Conservation (phyloP, 768 basidiomycete species). For the Rhizopogon vesiculosus region DNA sequence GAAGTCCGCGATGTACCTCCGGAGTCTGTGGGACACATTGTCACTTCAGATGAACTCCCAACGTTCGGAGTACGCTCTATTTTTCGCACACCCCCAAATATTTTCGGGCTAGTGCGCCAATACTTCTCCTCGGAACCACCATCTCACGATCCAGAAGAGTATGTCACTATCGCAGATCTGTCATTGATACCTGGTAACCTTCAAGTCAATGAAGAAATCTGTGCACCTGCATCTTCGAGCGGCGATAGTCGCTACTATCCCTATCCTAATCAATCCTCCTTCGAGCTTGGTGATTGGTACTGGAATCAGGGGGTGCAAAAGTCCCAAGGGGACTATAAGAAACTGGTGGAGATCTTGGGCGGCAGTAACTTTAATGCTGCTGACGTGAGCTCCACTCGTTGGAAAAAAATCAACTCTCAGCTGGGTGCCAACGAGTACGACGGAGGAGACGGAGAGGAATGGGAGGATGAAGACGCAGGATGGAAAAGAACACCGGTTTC, state of each 20-base stretch:
- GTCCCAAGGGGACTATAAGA: conserved; percentile 6
- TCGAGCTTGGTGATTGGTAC: conserved; percentile 20
- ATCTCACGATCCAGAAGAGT: too few species aligned
- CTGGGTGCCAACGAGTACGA: conserved; percentile 4
- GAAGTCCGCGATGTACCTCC: too few species aligned
- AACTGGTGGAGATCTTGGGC: conserved; percentile 11
- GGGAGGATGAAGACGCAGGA: not conserved
- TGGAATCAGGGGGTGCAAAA: conserved; percentile 14
- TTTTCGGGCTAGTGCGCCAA: too few species aligned
- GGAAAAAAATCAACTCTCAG: conserved; percentile 6
- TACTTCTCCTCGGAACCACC: too few species aligned
- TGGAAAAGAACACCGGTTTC: conserved; percentile 1
- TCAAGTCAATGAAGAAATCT: too few species aligned
- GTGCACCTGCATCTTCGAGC: too few species aligned
- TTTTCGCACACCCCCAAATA: too few species aligned
- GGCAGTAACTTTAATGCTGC: conserved; percentile 7
- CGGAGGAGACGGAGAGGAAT: not conserved
- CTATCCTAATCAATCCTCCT: conserved; percentile 18
- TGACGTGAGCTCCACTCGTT: conserved; percentile 8
- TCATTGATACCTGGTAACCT: too few species aligned
- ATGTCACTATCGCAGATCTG: too few species aligned
- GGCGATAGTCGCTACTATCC: conserved; percentile 6
- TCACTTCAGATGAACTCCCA: too few species aligned
- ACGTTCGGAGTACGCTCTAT: too few species aligned
- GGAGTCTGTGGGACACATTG: too few species aligned